Conservation (phyloP, 768 basidiomycete species). For the Terana coerulea region DNA sequence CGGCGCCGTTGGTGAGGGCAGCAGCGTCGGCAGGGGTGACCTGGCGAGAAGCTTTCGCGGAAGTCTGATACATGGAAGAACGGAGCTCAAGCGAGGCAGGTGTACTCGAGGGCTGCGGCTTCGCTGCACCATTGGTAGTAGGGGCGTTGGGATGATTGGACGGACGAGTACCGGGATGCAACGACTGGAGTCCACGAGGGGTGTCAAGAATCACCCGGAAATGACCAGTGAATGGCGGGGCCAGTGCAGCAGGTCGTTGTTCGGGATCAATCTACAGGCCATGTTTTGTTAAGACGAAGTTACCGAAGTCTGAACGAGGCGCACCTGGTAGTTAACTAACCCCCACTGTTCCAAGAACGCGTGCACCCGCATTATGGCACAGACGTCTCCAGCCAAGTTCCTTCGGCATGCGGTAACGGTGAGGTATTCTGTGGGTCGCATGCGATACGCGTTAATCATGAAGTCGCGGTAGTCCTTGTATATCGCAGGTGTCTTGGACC, state of each 20-base stretch:
- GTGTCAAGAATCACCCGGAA: conserved; percentile 98
- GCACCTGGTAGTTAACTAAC: conserved; percentile 95
- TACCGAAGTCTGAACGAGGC: no score
- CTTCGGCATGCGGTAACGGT: conserved; percentile 96
- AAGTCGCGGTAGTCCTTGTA: conserved; percentile 99
- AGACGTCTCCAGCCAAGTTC: conserved; percentile 97
- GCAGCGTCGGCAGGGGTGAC: conserved; percentile 67
- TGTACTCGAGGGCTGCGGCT: conserved; percentile 36
- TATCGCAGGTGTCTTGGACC: conserved; percentile 92
- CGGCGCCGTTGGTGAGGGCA: conserved; percentile 53
- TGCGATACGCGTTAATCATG: conserved; percentile 97
- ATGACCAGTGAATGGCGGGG: conserved; percentile 97
- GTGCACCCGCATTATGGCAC: conserved; percentile 98
- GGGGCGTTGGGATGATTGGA: conserved; percentile 39
- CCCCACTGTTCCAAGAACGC: conserved; percentile 99
- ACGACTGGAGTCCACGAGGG: conserved; percentile 90
- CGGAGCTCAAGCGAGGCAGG: conserved; percentile 85
- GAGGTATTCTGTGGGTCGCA: conserved; percentile 91
- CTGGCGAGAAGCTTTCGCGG: conserved; percentile 75
- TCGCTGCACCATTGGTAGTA: conserved; percentile 45
- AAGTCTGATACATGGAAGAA: conserved; percentile 83
- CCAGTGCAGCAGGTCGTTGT: conserved; percentile 87
- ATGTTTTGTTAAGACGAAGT: conserved; percentile 13
- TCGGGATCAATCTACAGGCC: conserved; percentile 92
- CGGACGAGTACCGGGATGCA: conserved; percentile 77